Conservation (phyloP, 495 filamentous ascomycete genomes). For the Penicillium flavigenum region DNA sequence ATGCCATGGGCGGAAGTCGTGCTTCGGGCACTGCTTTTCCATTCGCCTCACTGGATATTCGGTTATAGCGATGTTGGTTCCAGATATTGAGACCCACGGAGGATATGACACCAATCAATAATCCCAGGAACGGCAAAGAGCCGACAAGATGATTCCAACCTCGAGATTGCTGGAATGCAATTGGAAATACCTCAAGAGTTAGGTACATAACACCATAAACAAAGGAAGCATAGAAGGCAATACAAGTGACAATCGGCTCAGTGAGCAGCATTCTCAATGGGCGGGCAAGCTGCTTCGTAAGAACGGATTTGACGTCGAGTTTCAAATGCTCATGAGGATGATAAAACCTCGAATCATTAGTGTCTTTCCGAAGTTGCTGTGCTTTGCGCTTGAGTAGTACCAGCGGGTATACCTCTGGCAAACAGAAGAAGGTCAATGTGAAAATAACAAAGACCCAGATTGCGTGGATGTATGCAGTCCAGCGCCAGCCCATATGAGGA, state of each 20-base stretch:
- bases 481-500: conserved; percentile 43
- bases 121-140: conserved; percentile 30
- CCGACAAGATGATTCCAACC: conserved; percentile 25
- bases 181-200: conserved; percentile 35
- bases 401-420: conserved; percentile 36
- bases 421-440: conserved; percentile 27
- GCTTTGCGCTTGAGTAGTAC: conserved; percentile 38
- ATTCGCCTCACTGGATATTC: conserved; percentile 18
- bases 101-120: conserved; percentile 33
- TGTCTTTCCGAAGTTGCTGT: conserved; percentile 29
- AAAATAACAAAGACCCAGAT: conserved; percentile 33
- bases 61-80: conserved; percentile 29
- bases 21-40: conserved; percentile 34
- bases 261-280: conserved; percentile 42
- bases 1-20: conserved; percentile 45
- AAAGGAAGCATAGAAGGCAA: conserved; percentile 41
- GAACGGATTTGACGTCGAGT: conserved; percentile 29
- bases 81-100: conserved; percentile 27
- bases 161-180: conserved; percentile 33
- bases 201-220: conserved; percentile 37
- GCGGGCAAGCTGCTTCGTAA: conserved; percentile 36
- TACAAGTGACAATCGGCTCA: conserved; percentile 41
- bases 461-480: conserved; percentile 40
- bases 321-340: conserved; percentile 44
- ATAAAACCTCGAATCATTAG: conserved; percentile 35